Conservation (phyloP, 2,329 filamentous ascomycete species). For the Beauveria caledonica region DNA sequence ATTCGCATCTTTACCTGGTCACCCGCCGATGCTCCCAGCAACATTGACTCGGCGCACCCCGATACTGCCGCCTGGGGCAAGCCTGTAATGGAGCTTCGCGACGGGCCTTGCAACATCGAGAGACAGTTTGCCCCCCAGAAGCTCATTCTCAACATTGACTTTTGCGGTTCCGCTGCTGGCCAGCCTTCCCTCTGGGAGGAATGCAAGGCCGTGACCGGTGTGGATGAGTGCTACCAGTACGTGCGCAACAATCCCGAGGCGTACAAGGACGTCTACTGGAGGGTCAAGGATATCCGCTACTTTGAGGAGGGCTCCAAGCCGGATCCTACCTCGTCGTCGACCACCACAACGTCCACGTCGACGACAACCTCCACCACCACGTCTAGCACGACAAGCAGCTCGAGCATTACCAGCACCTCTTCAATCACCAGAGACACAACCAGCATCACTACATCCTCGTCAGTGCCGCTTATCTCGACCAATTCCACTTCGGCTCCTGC, state of each 20-base stretch:
- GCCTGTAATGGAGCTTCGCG: conserved; percentile 17
- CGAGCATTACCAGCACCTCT: not conserved
- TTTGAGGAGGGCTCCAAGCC: conserved; percentile 18
- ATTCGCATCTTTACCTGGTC: conserved; percentile 62
- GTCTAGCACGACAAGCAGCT: conserved; percentile 1
- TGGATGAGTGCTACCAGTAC: conserved; percentile 27
- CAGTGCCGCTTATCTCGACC: not conserved
- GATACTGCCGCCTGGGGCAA: conserved; percentile 20
- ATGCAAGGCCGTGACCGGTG: conserved; percentile 19
- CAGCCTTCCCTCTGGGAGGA: not conserved
- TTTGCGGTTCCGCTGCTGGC: conserved; percentile 3
- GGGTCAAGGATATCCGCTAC: conserved; percentile 36
- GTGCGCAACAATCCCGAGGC: conserved; percentile 28
- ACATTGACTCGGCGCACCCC: conserved; percentile 36
- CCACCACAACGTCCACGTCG: conserved; percentile 11
- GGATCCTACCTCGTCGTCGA: conserved; percentile 18
- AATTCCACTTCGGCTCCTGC: conserved; percentile 9
- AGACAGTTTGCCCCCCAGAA: conserved; percentile 22
- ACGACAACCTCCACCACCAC: conserved; percentile 9
- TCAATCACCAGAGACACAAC: not conserved
- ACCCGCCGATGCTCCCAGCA: conserved; percentile 43
- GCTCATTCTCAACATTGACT: conserved; percentile 20
- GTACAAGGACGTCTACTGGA: conserved; percentile 32
- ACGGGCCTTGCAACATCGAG: conserved; percentile 20
- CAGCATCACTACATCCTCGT: not conserved